A percentile compares a stretch with the other conserved stretches of the same genome.
These are phyloP conservation scores for Verticillium tricorpus DNA, from an alignment of 2,329 filamentous ascomycete species.

Conservation along the genomic window DNA sequence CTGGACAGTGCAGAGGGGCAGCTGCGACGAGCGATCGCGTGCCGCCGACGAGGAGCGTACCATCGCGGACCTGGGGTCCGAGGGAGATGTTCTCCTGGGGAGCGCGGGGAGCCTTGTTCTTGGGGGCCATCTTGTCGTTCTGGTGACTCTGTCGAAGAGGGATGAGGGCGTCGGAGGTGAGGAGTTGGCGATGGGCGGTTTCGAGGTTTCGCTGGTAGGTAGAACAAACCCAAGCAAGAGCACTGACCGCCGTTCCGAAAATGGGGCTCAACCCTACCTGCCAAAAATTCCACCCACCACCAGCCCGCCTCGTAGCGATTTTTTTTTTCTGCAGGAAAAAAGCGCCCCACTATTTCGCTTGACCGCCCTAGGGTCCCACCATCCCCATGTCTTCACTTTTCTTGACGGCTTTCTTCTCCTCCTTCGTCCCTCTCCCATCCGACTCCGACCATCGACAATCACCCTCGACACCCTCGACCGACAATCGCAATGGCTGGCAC, in stretches of 20 bases:
- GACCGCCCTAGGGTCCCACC: constrained; percentile 1
- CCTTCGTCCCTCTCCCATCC: constrained; percentile 8
- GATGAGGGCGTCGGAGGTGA: not conserved
- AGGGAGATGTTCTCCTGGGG: constrained; percentile 97
- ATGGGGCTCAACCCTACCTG: not conserved
- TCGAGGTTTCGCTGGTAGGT: not conserved
- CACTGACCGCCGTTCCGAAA: not conserved
- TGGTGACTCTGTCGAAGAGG: not conserved
- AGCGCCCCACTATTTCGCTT: not conserved
- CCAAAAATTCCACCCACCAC: not conserved
- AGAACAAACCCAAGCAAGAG: not conserved
- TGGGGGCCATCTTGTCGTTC: constrained; percentile 67
- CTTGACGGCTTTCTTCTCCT: not conserved
- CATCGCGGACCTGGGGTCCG: constrained; percentile 94
- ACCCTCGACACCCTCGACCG: constrained; percentile 33
- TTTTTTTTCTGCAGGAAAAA: constrained; percentile 1
- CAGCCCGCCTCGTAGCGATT: not conserved
- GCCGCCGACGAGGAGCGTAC: constrained; percentile 43
- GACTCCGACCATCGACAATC: constrained; percentile 25
- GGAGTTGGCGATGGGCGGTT: not conserved
- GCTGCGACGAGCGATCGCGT: constrained; percentile 51
- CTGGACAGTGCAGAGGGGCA: constrained; percentile 75
- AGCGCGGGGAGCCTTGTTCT: constrained; percentile 82
- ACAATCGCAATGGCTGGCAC: constrained; percentile 41
- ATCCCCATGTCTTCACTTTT: not conserved